A percentile compares a stretch with the other conserved stretches of the same genome.
Conservation (phyloP, 139 green algal species). For the Chlorella sp. region DNA sequence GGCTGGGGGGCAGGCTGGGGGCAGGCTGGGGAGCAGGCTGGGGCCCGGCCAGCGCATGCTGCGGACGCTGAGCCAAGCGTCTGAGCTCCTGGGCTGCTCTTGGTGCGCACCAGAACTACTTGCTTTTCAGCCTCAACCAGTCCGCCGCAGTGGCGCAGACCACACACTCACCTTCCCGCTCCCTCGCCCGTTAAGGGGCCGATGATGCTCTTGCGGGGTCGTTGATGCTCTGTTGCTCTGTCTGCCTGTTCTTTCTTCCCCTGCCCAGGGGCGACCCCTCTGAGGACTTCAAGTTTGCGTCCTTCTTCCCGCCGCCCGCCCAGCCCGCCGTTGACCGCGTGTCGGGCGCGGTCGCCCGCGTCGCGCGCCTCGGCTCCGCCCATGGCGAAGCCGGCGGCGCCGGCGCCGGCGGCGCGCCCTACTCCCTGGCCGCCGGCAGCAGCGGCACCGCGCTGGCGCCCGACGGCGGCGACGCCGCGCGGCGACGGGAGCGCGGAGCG, state of each 20-base stretch:
- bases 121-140: neutral
- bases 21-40: too few species aligned
- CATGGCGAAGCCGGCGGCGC: too few species aligned
- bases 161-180: neutral
- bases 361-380: constrained; percentile 44
- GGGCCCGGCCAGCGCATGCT: too few species aligned
- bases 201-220: neutral
- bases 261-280: constrained; percentile 69
- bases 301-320: constrained; percentile 80
- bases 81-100: too few species aligned
- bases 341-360: constrained; percentile 27
- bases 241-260: too few species aligned
- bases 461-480: constrained; percentile 64
- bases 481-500: constrained; percentile 74
- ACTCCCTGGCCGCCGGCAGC: constrained; percentile 21
- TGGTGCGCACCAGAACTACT: too few species aligned
- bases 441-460: constrained; percentile 47
- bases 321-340: constrained; percentile 58
- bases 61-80: too few species aligned
- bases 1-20: too few species aligned
- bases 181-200: neutral
- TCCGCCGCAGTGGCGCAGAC: too few species aligned
- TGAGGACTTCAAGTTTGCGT: constrained; percentile 85
- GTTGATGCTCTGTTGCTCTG: neutral
- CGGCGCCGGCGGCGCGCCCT: too few species aligned